Percentiles rank a stretch among this genome's conserved stretches.
Conservation (phyloP, 108 stramenopile genomes). For the Phaeodactylum tricornutum region DNA sequence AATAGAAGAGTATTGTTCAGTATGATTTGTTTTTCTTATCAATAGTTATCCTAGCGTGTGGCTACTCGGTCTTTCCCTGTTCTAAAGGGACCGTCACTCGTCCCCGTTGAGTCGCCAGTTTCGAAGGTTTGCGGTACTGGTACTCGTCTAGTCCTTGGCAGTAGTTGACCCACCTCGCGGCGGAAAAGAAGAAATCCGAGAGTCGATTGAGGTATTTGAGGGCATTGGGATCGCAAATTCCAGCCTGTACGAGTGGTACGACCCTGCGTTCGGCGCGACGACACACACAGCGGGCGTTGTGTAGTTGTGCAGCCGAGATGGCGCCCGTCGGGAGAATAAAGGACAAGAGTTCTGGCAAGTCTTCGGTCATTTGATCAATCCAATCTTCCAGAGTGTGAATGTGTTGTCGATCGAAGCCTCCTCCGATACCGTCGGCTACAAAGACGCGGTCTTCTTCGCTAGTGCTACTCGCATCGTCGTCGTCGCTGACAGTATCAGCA, state of each 20-base stretch:
- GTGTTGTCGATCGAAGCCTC: slow-evolving; percentile 45
- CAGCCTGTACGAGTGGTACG: slow-evolving; percentile 12
- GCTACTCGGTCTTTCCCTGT: no score
- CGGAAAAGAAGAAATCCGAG: slow-evolving; percentile 78
- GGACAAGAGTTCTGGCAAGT: slow-evolving; percentile 64
- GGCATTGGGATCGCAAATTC: slow-evolving; percentile 53
- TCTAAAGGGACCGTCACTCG: no score
- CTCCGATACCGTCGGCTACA: slow-evolving; percentile 38
- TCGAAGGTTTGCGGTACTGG: no score
- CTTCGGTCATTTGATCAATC: slow-evolving; percentile 74
- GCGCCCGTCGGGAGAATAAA: slow-evolving; percentile 78
- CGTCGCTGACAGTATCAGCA: slow-evolving; percentile 7
- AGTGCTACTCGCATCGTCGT: slow-evolving; percentile 14
- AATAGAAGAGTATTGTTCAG: no score
- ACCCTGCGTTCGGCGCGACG: slow-evolving; percentile 74
- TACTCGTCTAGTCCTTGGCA: no score
- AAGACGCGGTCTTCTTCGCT: slow-evolving; percentile 9
- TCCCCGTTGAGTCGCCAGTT: no score
- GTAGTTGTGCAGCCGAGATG: slow-evolving; percentile 44
- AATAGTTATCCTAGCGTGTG: no score
- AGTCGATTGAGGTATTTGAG: slow-evolving; percentile 73
- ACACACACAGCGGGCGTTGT: slow-evolving; percentile 76
- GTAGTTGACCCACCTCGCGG: slow-evolving; percentile 63
- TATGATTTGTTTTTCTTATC: no score
- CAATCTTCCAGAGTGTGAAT: slow-evolving; percentile 60